phyloP scores from a whole-genome alignment of 73 alveolate genomes.

The Paramecium sonneborni region DNA sequence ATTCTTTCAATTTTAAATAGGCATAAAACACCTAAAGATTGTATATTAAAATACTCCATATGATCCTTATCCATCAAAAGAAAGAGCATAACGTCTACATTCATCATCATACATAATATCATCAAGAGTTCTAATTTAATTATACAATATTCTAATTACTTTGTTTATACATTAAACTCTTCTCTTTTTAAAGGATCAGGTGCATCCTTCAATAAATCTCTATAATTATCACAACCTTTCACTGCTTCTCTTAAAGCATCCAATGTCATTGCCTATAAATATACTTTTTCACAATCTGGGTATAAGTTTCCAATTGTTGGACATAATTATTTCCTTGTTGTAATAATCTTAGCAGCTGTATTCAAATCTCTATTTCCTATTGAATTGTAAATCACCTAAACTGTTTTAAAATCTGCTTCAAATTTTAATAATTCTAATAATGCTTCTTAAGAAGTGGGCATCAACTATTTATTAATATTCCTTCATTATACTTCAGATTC shows the following conservation, averaged over 20 bases:
- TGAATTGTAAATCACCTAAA: conserved; percentile 94
- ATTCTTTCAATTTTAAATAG: conserved; percentile 90
- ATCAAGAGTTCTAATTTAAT: conserved; percentile 76
- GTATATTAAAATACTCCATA: conserved; percentile 77
- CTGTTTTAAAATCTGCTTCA: conserved; percentile 96
- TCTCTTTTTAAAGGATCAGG: conserved; percentile 85
- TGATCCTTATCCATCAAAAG: conserved; percentile 48
- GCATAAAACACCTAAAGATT: conserved; percentile 86
- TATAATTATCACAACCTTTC: conserved; percentile 84
- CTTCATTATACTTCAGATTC: conserved; percentile 71
- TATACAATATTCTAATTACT: background rate
- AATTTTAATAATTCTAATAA: conserved; percentile 92
- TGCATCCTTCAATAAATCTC: conserved; percentile 83
- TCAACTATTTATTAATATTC: background rate
- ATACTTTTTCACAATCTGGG: conserved; percentile 88
- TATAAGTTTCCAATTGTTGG: conserved; percentile 90
- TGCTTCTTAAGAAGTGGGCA: conserved; percentile 74
- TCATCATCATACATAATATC: conserved; percentile 85
- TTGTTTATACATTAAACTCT: conserved; percentile 72
- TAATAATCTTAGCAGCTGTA: conserved; percentile 85
- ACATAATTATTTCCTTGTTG: conserved; percentile 86
- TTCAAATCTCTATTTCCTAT: conserved; percentile 79
- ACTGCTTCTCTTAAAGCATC: conserved; percentile 90
- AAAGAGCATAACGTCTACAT: conserved; percentile 73
- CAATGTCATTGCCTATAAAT: conserved; percentile 81